Evolutionary conservation across 2,329 filamentous ascomycete genomes (phyloP), one percentile per base, ranked within the genome.

Genomic region (Pseudogymnoascus sp.): DNA sequence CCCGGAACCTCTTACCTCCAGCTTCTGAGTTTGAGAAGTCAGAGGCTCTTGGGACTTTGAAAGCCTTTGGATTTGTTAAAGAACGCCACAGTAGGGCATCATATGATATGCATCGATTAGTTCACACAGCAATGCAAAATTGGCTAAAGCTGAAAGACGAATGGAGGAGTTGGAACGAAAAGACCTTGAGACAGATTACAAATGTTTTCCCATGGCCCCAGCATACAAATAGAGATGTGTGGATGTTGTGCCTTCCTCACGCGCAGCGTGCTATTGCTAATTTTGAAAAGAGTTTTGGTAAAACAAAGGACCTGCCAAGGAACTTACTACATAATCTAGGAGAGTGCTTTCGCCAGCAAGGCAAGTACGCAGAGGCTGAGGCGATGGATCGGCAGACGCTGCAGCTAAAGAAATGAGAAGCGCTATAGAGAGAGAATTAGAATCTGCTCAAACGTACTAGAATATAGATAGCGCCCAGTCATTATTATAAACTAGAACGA

Each of bases 121-220:
- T 68, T 16, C 62, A 68, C 64, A 28, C 66, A 2, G 61, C 65
- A 40, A 69, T 60, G 11, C 58, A 65, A 25, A 65, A 63, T 18
- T 69, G 64, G 67, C 63, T 69, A 37, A 28, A 61, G 33, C 41
- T 62, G 38, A 28, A 67, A 23, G 31, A 60, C 1, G n/a, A 49
- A 43, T 23, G 64, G 11, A 21, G 38, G 40, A 38, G 60, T 21
- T 67, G 23, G 63, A 63, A 58, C 3, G 63, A 64, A 25, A 65
- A 16, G n/a, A 49, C 38, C 14, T 61, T 66, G 25, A 14, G 14
- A 6, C 63, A 63, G 63, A 31, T 67, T 60, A 60, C 61, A 11
- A 64, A 66, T 37, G 60, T 63, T 4, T 65, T 68, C 38, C 67
- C 63, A 43, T 18, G 58, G 23, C 7, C 60, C 21, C 59, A 62